These are phyloP conservation scores for Alternaria incomplexa DNA, from an alignment of 2,329 filamentous ascomycete species.

Conservation along the genomic window DNA sequence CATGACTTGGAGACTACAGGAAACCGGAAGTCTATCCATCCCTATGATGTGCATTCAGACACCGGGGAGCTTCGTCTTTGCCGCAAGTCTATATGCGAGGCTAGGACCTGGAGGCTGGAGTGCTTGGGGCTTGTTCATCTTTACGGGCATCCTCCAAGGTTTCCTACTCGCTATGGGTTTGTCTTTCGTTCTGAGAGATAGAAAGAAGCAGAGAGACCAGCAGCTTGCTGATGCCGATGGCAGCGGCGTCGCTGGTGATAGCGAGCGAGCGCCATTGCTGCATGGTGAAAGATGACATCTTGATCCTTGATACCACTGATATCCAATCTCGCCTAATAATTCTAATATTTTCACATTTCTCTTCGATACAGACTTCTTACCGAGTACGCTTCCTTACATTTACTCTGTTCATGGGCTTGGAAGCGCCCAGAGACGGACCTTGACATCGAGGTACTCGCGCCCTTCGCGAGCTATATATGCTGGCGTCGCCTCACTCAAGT, in stretches of 20 bases:
- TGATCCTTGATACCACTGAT: not conserved
- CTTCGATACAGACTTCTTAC: not conserved
- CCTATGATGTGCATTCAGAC: constrained; percentile 99
- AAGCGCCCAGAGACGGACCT: not conserved
- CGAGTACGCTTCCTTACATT: not conserved
- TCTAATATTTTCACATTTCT: not conserved
- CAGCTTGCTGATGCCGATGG: not conserved
- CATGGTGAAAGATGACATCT: not conserved
- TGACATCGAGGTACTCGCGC: constrained; percentile 10
- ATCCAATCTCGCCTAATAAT: not conserved
- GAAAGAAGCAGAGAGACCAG: constrained; percentile 21
- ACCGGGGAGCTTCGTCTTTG: constrained; percentile 89
- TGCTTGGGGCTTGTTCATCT: constrained; percentile 88
- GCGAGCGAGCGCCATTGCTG: constrained; percentile 9
- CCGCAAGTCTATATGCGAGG: constrained; percentile 78
- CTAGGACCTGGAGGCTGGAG: constrained; percentile 89
- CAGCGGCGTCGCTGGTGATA: not conserved
- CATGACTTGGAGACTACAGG: constrained; percentile 84
- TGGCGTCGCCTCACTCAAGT: not conserved
- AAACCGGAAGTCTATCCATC: constrained; percentile 89
- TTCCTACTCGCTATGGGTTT: constrained; percentile 80
- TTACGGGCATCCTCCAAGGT: constrained; percentile 87
- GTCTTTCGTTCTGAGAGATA: constrained; percentile 69
- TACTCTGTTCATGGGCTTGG: not conserved
- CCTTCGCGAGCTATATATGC: not conserved